Base-by-base conservation (phyloP, 1,284 basidiomycete genomes). In the Fomes fomentarius region DNA sequence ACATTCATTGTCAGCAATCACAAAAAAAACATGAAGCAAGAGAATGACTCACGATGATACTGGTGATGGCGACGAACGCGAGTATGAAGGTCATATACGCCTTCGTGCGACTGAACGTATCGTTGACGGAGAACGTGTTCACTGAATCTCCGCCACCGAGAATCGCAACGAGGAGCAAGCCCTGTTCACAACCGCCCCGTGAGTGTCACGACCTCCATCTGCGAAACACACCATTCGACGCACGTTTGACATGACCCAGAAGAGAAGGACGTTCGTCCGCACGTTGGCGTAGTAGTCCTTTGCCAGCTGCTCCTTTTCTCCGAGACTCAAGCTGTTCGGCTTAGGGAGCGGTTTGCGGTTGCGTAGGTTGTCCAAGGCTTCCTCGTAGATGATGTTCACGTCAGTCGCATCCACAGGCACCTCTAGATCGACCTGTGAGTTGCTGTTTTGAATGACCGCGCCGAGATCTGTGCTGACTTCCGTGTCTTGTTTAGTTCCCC, bases 201-300 rank as follows among this genome's bases (percentile, higher is more conserved):
- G 8, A 38, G 38, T 50, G 25, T 17, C 49, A 17, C 24, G 15
- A 30, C 47, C 34, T 42, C 41, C 34, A 25, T 11, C 10, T 9
- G 21, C 34, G 3, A 15, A 9, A 22, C 24, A 9, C 10, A n/a
- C 19, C 10, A 9, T 35, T 15, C 12, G 26, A 71, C 85, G 63
- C 62, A 90, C 91, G 69, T 96, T 95, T 24, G 90, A 88, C 51
- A 96, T 68, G 2, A 93, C 86, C 88, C 94, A 96, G 3, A 84
- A 80, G 45, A 98, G 76, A 39, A 98, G 74, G 21, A 89, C 93
- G 73, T 96, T 96, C 11, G 94, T 97, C 54, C 94, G 77, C 62
- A 97, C 91, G 68, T 91, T 92, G 0, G 92, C 91, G 71, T 94
- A 95, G 69, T 93, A 92, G 66, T 94, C 92, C 69, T 90, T 92